Percentiles rank a stretch among this genome's conserved stretches.
These are phyloP conservation scores for Arabidopsis lyrata DNA, from an alignment of 441 rosid species.

Conservation along the genomic window DNA sequence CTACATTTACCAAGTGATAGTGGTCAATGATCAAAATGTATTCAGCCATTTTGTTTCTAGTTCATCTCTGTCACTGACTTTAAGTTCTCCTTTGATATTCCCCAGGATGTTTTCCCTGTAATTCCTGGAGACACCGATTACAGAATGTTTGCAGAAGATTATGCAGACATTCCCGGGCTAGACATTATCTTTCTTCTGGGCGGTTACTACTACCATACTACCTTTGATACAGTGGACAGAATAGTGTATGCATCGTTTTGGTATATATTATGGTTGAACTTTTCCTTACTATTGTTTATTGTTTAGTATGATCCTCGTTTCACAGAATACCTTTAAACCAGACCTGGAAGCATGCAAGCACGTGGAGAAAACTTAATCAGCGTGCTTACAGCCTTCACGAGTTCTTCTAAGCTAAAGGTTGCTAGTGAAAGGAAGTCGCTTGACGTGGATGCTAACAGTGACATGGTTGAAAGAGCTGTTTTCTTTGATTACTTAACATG, in stretches of 20 bases:
- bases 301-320: conserved; percentile 49
- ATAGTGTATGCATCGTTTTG: conserved; percentile 91
- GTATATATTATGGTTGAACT: conserved; percentile 51
- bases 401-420: conserved; percentile 72
- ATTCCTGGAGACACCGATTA: conserved; percentile 98
- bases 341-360: conserved; percentile 99
- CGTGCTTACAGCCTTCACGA: conserved; percentile 77
- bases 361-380: conserved; percentile 94
- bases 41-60: conserved; percentile 8
- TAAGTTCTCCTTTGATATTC: conserved; percentile 19
- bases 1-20: conserved; percentile 18
- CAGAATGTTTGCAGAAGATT: conserved; percentile 93
- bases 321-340: conserved; percentile 54
- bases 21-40: conserved; percentile 3
- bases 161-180: conserved; percentile 92
- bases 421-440: conserved; percentile 64
- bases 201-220: conserved; percentile 98
- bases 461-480: conserved; percentile 73
- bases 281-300: conserved; percentile 29
- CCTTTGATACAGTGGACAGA: conserved; percentile 94
- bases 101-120: conserved; percentile 91
- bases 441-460: conserved; percentile 46
- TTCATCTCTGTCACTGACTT: conserved; percentile 21
- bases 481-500: conserved; percentile 93
- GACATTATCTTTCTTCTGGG: conserved; percentile 97